A percentile compares a stretch with the other conserved stretches of the same genome.
These are phyloP conservation scores for Saccharomyces hybrid DNA, from an alignment of 1,139 yeast genomes.

Conservation along the genomic window DNA sequence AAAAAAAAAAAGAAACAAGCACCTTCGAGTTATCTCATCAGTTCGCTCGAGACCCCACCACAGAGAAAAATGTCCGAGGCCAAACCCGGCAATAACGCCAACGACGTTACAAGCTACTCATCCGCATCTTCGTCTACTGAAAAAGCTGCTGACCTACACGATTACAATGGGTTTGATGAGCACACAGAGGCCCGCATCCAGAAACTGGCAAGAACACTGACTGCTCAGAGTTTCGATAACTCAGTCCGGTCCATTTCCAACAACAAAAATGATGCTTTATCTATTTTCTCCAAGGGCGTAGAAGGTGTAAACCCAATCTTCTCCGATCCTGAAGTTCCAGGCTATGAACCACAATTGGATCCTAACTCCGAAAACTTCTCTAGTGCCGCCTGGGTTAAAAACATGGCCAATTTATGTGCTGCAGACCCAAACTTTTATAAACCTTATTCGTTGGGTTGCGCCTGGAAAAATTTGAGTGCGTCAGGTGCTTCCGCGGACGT, in stretches of 20 bases:
- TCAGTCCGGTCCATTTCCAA: not conserved
- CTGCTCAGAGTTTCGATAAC: not conserved
- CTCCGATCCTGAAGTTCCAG: slow-evolving; percentile 10
- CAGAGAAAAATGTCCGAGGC: not conserved
- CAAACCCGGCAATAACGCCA: not conserved
- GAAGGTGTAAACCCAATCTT: slow-evolving; percentile 9
- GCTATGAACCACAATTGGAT: slow-evolving; percentile 41
- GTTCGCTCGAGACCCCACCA: not conserved
- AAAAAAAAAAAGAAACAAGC: not conserved
- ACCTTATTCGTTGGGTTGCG: slow-evolving; percentile 54
- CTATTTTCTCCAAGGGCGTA: slow-evolving; percentile 1
- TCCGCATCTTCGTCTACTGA: slow-evolving; percentile 2
- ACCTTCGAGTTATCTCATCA: not conserved
- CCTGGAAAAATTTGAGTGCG: slow-evolving; percentile 59
- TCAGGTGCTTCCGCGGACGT: slow-evolving; percentile 68
- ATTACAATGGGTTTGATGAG: slow-evolving; percentile 16
- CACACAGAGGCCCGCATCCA: slow-evolving; percentile 11
- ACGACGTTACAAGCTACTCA: not conserved
- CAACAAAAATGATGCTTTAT: not conserved
- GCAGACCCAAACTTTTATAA: slow-evolving; percentile 56
- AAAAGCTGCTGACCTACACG: slow-evolving; percentile 6
- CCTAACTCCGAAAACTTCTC: slow-evolving; percentile 50
- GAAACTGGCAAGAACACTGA: slow-evolving; percentile 12
- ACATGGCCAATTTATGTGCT: slow-evolving; percentile 47
- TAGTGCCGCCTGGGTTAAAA: slow-evolving; percentile 63